phyloP scores from a whole-genome alignment of 257 asterid species.

The Solanum chaucha region DNA sequence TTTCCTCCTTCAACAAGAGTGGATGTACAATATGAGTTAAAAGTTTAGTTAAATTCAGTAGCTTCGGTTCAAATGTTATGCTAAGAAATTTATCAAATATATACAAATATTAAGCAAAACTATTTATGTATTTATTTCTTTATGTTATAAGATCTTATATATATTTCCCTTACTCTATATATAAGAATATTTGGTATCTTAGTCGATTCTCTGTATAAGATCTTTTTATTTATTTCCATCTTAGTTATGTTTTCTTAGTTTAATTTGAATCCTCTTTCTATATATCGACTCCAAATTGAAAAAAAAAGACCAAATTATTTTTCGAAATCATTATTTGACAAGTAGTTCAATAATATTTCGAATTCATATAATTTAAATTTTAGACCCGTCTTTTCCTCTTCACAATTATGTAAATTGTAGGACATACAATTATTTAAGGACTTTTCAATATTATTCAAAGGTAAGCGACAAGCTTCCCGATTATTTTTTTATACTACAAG shows the following conservation, averaged over 20 bases:
- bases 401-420: not conserved
- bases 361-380: not conserved
- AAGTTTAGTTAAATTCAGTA: not conserved
- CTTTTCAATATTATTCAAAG: not conserved
- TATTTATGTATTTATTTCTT: too few relatives aligned
- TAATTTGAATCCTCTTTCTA: not conserved
- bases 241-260: not conserved
- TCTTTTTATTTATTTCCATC: too few relatives aligned
- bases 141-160: too few relatives aligned
- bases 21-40: not conserved
- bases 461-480: not conserved
- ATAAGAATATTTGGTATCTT: too few relatives aligned
- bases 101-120: not conserved
- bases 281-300: not conserved
- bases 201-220: not conserved
- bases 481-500: not conserved
- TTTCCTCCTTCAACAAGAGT: not conserved
- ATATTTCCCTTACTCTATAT: not conserved
- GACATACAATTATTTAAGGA: not conserved
- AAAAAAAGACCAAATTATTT: not conserved
- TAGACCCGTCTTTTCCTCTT: rapidly evolving
- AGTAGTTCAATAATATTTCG: not conserved
- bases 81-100: not conserved
- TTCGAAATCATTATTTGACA: not conserved
- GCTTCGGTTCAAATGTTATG: not conserved